A percentile compares a stretch with the other conserved stretches of the same genome.
Evolutionary conservation across 1,284 basidiomycete genomes (phyloP).

Genomic region (Mycosarcoma mackinlayi): DNA sequence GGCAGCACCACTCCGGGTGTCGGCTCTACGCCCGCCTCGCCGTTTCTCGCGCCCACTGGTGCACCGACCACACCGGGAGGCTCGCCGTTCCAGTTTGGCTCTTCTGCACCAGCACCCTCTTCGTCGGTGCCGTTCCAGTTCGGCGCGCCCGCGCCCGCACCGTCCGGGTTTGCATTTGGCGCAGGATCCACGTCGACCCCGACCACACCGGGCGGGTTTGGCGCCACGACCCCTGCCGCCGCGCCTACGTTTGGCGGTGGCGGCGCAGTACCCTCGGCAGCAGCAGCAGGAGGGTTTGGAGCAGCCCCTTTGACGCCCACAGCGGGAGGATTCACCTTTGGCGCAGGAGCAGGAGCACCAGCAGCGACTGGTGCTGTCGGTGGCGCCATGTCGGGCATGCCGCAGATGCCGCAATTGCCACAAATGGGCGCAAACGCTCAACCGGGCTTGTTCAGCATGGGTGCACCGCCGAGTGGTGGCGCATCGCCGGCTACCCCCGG

Average conservation of each 20-base stretch:
- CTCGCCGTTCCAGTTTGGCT: conserved; percentile 31
- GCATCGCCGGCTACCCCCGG: conserved; percentile 14
- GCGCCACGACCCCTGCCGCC: background rate
- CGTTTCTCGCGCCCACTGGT: conserved; percentile 15
- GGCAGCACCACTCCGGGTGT: conserved; percentile 19
- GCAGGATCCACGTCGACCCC: background rate
- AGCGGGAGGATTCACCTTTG: conserved; percentile 29
- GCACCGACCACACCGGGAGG: conserved; percentile 32
- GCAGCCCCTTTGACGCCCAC: background rate
- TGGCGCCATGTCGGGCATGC: background rate
- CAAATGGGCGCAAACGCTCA: too few relatives aligned
- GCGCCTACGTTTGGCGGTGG: conserved; percentile 1
- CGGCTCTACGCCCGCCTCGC: conserved; percentile 32
- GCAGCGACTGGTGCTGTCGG: background rate
- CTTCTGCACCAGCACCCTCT: conserved; percentile 1
- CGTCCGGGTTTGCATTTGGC: conserved; percentile 12
- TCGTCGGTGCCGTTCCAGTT: conserved; percentile 17
- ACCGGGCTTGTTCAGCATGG: conserved; percentile 53
- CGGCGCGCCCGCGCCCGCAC: conserved; percentile 13
- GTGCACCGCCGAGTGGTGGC: conserved; percentile 28
- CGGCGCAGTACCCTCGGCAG: background rate
- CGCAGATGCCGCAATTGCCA: conserved; percentile 16
- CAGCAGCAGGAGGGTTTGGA: background rate
- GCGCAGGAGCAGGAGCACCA: too few relatives aligned
- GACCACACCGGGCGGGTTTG: background rate